These are phyloP conservation scores for Coemansia umbellata DNA, from an alignment of 192 early-diverging fungal species.

Conservation along the genomic window DNA sequence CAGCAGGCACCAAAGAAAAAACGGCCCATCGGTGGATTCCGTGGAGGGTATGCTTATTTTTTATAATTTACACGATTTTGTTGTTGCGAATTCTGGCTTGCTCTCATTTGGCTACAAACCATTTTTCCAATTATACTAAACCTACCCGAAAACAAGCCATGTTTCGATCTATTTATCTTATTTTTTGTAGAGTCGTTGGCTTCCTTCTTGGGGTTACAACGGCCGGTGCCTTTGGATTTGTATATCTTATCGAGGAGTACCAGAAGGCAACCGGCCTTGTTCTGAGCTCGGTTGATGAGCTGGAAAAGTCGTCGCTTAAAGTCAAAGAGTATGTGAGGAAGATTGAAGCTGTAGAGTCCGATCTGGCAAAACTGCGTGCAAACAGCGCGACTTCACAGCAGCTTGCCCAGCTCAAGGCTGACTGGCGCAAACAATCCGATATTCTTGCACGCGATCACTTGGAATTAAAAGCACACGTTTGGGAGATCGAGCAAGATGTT, in stretches of 20 bases:
- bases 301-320: constrained; percentile 73
- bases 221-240: constrained; percentile 72
- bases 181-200: constrained; percentile 59
- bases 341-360: constrained; percentile 71
- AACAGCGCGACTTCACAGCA: constrained; percentile 60
- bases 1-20: constrained; percentile 50
- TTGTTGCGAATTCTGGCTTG: too few relatives aligned
- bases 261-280: constrained; percentile 65
- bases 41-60: constrained; percentile 56
- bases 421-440: constrained; percentile 59
- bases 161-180: background rate
- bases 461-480: constrained; percentile 80
- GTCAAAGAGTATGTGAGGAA: constrained; percentile 71
- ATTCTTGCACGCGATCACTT: constrained; percentile 73
- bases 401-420: constrained; percentile 36
- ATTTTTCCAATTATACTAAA: too few relatives aligned
- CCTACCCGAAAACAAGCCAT: background rate
- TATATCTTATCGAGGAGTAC: constrained; percentile 86
- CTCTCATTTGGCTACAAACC: background rate
- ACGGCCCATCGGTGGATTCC: constrained; percentile 59
- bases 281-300: constrained; percentile 71
- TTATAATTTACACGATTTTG: too few relatives aligned
- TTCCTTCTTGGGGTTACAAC: constrained; percentile 74
- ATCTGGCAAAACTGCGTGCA: constrained; percentile 55
- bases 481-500: constrained; percentile 58